phyloP scores from a whole-genome alignment of 1,284 basidiomycete species.

The Fomitopsis betulina region DNA sequence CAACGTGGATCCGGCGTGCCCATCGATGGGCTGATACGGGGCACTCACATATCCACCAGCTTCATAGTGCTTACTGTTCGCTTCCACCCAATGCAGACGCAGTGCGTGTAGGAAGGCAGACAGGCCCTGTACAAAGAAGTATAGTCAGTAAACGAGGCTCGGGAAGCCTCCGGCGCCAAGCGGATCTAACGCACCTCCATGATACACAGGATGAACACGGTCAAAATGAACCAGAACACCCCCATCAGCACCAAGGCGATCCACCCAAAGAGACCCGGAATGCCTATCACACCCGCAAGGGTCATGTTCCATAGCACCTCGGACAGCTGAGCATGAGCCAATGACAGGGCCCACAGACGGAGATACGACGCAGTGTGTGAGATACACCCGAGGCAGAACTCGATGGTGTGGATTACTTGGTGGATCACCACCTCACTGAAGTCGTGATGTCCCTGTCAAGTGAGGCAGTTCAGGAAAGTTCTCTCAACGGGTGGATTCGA shows the following conservation, averaged over 20 bases:
- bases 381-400: conserved; percentile 98
- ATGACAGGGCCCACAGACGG: conserved; percentile 96
- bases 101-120: conserved; percentile 96
- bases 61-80: conserved; percentile 95
- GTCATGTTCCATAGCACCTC: conserved; percentile 95
- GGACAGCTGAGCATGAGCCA: conserved; percentile 96
- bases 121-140: conserved; percentile 57
- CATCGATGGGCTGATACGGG: conserved; percentile 21
- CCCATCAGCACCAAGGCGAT: conserved; percentile 66
- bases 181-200: conserved; percentile 77
- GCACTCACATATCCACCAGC: conserved; percentile 81
- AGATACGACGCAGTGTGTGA: conserved; percentile 99
- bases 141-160: conserved; percentile 13
- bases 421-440: conserved; percentile 95
- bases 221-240: conserved; percentile 79
- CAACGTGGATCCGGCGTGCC: conserved; percentile 24
- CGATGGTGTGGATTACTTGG: conserved; percentile 97
- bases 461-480: conserved; percentile 11
- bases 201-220: conserved; percentile 78
- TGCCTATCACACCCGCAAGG: conserved; percentile 53
- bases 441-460: conserved; percentile 69
- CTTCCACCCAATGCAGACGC: conserved; percentile 97
- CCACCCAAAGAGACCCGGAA: conserved; percentile 51
- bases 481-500: conserved; percentile 1
- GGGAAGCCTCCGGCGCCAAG: not conserved